Base-by-base conservation (phyloP, 352 stramenopile species). In the Achlya hypogyna region DNA sequence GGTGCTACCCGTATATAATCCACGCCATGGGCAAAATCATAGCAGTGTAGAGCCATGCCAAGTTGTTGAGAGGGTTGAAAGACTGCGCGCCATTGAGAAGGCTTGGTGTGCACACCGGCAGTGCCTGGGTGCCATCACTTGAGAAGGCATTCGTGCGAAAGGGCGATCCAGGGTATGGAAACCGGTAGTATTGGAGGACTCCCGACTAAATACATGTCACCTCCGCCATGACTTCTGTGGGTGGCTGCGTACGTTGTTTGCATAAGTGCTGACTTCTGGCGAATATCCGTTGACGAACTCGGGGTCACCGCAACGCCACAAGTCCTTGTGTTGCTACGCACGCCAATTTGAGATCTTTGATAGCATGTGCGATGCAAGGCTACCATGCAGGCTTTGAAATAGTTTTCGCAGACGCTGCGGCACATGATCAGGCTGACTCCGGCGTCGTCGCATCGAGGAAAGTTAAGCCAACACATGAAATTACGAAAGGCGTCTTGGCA, bases 391-490 rank as follows among this genome's bases (percentile, higher is more conserved):
- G 84, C 76, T 42, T 78, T 88, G 70, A 97, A 94, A 66, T 85
- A 96, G 69, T 97, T 97, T 65, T 97, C 86, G 65, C 90, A 97
- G 18, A 93, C 86, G 49, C 82, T 95, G 56, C 87, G 81, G 28
- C 90, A 97, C 31, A 97, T 65, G 64, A 93, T 72, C 42, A 97
- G 71, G 28, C 81, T 93, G 12, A 77, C 69, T 5, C 85, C 78
- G 58, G 93, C 85, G 25, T 86, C 76, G 69, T 96, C 89, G 72
- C 89, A 97, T 32, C 90, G 79, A 22, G 90, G 90, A 69, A 97
- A 97, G 72, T 96, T 97, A 18, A 96, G 51, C 84, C 82, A 97
- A 71, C 89, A 97, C 32, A 92, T 86, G 69, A 93, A 97, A 63
- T 93, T 93, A 40, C 74, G 74, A 70, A 93, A 97, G n/a, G 90